A percentile compares a stretch with the other conserved stretches of the same genome.
Evolutionary conservation across 345 rosid species (phyloP).

Genomic region (Cochlearia excelsa): DNA sequence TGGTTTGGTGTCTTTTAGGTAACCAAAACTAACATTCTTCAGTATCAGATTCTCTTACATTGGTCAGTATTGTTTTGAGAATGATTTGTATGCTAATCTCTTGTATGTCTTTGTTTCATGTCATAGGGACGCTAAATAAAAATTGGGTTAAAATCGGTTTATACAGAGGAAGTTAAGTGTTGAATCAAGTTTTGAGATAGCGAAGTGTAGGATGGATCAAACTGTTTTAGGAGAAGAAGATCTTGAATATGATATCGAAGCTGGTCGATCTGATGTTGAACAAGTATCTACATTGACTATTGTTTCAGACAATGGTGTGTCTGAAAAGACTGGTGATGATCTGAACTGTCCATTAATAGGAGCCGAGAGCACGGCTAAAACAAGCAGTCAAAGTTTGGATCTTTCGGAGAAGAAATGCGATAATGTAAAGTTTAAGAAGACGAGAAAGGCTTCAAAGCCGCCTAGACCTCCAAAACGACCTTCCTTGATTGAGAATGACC

Average conservation of each 20-base stretch:
- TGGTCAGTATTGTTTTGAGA: background rate
- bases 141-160: background rate
- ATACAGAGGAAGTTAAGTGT: background rate
- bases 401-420: conserved; percentile 26
- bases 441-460: conserved; percentile 72
- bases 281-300: conserved; percentile 36
- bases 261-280: conserved; percentile 32
- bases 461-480: conserved; percentile 84
- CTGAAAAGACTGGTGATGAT: conserved; percentile 33
- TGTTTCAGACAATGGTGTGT: conserved; percentile 7
- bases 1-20: conserved; percentile 3
- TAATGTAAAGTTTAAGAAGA: conserved; percentile 44
- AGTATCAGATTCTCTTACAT: background rate
- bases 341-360: conserved; percentile 21
- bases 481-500: conserved; percentile 65
- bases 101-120: conserved; percentile 1
- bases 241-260: conserved; percentile 63
- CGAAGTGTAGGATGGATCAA: conserved; percentile 36
- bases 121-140: conserved; percentile 2
- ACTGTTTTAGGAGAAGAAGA: conserved; percentile 33
- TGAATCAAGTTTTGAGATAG: conserved; percentile 17
- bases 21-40: conserved; percentile 1
- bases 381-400: conserved; percentile 25
- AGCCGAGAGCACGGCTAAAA: conserved; percentile 24
- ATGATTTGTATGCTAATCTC: conserved; percentile 14